Percentiles rank a stretch among this genome's conserved stretches.
These are phyloP conservation scores for Hygrophorus pudorinus DNA, from an alignment of 768 basidiomycete species.

Conservation along the genomic window DNA sequence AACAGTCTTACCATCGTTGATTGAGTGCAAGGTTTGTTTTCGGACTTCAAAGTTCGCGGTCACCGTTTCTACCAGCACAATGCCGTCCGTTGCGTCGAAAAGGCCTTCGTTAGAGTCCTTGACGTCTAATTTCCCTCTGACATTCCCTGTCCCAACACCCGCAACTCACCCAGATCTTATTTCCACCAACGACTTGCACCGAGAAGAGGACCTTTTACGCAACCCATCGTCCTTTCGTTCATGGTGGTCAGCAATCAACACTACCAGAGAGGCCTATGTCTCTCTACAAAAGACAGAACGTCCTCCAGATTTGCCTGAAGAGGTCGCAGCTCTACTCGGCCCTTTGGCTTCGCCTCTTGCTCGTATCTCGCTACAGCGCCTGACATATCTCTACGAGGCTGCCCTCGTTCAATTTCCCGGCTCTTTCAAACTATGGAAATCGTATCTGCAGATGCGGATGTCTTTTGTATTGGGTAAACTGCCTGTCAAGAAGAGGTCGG, in stretches of 20 bases:
- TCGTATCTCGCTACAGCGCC: slow-evolving; percentile 68
- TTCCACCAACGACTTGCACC: slow-evolving; percentile 62
- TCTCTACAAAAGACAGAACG: slow-evolving; percentile 50
- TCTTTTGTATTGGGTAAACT: slow-evolving; percentile 77
- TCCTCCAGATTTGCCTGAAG: slow-evolving; percentile 34
- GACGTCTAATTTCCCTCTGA: slow-evolving; percentile 65
- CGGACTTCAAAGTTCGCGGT: slow-evolving; percentile 2
- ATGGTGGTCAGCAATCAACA: slow-evolving; percentile 85
- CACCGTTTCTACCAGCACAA: slow-evolving; percentile 18
- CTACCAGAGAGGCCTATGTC: slow-evolving; percentile 56
- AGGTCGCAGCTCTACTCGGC: slow-evolving; percentile 56
- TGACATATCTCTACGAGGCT: slow-evolving; percentile 90
- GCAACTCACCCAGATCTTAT: slow-evolving; percentile 70
- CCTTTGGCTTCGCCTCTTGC: slow-evolving; percentile 66
- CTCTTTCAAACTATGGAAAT: slow-evolving; percentile 94
- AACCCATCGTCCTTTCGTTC: slow-evolving; percentile 87
- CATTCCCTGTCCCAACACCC: slow-evolving; percentile 77
- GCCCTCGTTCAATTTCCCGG: slow-evolving; percentile 81
- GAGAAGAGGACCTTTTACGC: slow-evolving; percentile 89
- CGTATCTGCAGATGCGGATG: slow-evolving; percentile 79
- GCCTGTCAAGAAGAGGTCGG: slow-evolving; percentile 62
- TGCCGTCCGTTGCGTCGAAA: slow-evolving; percentile 49
- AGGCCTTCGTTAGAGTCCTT: slow-evolving; percentile 32
- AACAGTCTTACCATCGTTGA: slow-evolving; percentile 15
- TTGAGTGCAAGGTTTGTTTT: no score